Evolutionary conservation across 2,329 filamentous ascomycete species (phyloP).

Genomic region (Lojkania enalia): DNA sequence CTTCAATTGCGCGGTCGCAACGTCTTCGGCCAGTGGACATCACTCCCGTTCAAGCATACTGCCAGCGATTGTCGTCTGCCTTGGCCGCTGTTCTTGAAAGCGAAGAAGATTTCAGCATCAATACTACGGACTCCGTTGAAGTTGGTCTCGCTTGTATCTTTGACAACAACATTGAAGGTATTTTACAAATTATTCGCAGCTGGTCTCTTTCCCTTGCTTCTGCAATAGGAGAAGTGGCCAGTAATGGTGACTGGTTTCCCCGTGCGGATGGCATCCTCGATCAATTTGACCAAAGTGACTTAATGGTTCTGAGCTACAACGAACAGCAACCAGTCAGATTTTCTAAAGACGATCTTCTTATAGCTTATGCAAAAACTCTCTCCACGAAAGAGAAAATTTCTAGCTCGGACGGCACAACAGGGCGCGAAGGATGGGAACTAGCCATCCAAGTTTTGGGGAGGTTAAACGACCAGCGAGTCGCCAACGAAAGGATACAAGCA

Average conservation of each 20-base stretch:
- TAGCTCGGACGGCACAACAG: constrained; percentile 32
- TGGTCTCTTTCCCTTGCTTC: constrained; percentile 82
- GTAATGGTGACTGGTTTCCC: constrained; percentile 81
- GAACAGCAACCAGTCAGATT: constrained; percentile 47
- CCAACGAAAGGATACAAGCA: constrained; percentile 73
- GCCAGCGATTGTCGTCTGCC: constrained; percentile 70
- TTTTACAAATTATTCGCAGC: constrained; percentile 71
- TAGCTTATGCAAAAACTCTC: constrained; percentile 73
- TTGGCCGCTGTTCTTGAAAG: constrained; percentile 69
- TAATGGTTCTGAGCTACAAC: constrained; percentile 75
- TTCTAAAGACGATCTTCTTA: constrained; percentile 77
- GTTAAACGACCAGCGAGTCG: constrained; percentile 72
- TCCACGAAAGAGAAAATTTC: constrained; percentile 49
- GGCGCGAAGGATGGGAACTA: constrained; percentile 80
- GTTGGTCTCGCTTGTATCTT: constrained; percentile 81
- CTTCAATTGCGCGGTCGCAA: constrained; percentile 44
- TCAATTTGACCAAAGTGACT: constrained; percentile 78
- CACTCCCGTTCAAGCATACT: constrained; percentile 67
- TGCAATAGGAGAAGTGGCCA: constrained; percentile 80
- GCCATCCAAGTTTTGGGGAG: constrained; percentile 81
- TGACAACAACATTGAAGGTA: constrained; percentile 77
- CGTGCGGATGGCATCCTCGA: constrained; percentile 56
- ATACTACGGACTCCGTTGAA: constrained; percentile 74
- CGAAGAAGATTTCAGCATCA: constrained; percentile 72
- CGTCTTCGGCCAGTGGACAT: constrained; percentile 54